phyloP scores from a whole-genome alignment of 2,329 filamentous ascomycete genomes.

The Raffaelea albimanens region DNA sequence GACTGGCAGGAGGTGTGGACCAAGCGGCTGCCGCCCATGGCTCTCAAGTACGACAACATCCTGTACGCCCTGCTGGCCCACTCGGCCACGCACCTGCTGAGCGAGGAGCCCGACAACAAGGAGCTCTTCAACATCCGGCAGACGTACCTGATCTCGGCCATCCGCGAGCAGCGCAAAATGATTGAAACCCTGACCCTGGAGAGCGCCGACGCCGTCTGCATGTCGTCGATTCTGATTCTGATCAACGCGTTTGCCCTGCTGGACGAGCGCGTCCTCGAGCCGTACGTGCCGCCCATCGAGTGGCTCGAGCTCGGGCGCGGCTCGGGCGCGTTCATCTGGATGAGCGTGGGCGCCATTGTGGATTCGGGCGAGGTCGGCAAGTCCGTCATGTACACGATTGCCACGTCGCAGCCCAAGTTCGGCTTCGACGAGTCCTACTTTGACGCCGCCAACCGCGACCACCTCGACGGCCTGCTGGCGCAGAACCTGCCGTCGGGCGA shows the following conservation, averaged over 20 bases:
- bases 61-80: constrained; percentile 15
- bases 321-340: constrained; percentile 17
- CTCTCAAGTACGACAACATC: constrained; percentile 16
- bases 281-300: constrained; percentile 17
- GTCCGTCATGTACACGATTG: constrained; percentile 12
- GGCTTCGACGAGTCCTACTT: constrained; percentile 19
- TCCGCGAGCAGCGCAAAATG: constrained; percentile 17
- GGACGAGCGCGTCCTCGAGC: constrained; percentile 15
- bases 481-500: constrained; percentile 13
- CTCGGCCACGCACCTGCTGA: constrained; percentile 16
- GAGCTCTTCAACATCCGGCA: constrained; percentile 17
- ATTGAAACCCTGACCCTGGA: constrained; percentile 13
- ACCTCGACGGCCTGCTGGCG: constrained; percentile 13
- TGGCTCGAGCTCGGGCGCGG: constrained; percentile 15
- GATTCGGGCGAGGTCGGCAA: constrained; percentile 7
- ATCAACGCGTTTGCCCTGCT: constrained; percentile 18
- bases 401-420: constrained; percentile 14
- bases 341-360: constrained; percentile 14
- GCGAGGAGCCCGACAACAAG: constrained; percentile 8
- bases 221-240: constrained; percentile 16
- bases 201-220: constrained; percentile 17
- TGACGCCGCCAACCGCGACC: constrained; percentile 13
- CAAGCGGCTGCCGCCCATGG: constrained; percentile 12
- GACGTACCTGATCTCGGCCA: constrained; percentile 17
- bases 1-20: constrained; percentile 15